Evolutionary conservation across 2,329 filamentous ascomycete species (phyloP).

Genomic region (Falciphora oryzae): DNA sequence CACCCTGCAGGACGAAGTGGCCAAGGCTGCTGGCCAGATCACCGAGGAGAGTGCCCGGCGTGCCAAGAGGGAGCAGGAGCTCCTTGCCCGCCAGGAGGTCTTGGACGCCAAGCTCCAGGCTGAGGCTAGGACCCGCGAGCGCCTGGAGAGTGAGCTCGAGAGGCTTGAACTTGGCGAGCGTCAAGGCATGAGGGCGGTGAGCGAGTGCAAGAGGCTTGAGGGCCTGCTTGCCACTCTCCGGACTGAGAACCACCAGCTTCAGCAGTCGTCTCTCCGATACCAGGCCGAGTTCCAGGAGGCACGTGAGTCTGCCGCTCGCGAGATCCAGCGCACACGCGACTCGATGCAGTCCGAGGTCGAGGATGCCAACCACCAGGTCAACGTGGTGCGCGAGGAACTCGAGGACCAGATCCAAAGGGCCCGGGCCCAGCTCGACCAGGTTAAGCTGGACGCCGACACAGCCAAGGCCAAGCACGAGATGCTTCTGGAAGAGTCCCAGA

Average conservation of each 20-base stretch:
- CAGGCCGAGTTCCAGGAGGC: slow-evolving; percentile 82
- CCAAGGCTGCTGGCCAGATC: slow-evolving; percentile 69
- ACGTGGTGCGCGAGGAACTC: slow-evolving; percentile 72
- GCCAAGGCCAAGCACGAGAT: slow-evolving; percentile 76
- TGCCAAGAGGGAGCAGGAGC: slow-evolving; percentile 71
- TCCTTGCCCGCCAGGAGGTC: slow-evolving; percentile 72
- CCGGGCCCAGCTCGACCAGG: slow-evolving; percentile 69
- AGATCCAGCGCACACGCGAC: slow-evolving; percentile 74
- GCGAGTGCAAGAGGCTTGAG: slow-evolving; percentile 57
- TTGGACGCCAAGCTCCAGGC: slow-evolving; percentile 72
- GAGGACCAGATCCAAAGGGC: slow-evolving; percentile 72
- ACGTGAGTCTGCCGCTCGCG: slow-evolving; percentile 69
- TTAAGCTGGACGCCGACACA: slow-evolving; percentile 74
- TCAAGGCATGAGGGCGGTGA: slow-evolving; percentile 57
- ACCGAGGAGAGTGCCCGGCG: slow-evolving; percentile 76
- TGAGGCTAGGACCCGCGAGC: slow-evolving; percentile 64
- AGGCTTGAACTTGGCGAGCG: slow-evolving; percentile 59
- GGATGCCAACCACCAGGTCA: slow-evolving; percentile 77
- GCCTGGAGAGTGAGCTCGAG: slow-evolving; percentile 61
- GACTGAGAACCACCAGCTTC: slow-evolving; percentile 65
- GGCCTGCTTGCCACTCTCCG: slow-evolving; percentile 48
- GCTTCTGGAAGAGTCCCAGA: slow-evolving; percentile 74
- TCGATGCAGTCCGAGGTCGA: slow-evolving; percentile 79
- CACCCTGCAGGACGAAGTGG: slow-evolving; percentile 82
- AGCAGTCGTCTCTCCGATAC: slow-evolving; percentile 61